Base-by-base conservation (phyloP, 225 moss, liverwort and hornwort genomes). In the Marchantia paleacea region DNA sequence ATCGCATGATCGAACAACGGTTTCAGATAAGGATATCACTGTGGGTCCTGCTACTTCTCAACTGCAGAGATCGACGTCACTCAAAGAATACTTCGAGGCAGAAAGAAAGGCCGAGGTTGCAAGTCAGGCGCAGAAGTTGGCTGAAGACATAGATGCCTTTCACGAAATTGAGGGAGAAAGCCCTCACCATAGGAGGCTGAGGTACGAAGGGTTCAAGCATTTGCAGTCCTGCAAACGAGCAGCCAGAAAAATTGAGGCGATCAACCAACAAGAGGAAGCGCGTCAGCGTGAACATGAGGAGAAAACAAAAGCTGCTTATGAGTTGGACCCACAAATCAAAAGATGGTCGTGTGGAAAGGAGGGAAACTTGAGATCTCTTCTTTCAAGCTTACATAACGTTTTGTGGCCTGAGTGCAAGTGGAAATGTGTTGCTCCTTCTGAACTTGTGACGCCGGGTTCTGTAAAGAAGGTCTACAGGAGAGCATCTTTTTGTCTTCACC, bases 401-500 rank as follows among this genome's bases (percentile, higher is more conserved):
- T 28, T 74, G 53, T 55, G 74, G 74, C 26, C 74, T 8, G 74
- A 74, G 22, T 74, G 74, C 29, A 53, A 28, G 7, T 74, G 74
- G 74, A 74, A 74, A 19, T 10, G 26, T 24, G 29, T 74, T 25
- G 11, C 74, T 13, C 15, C 0, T 16, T 74, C 74, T 53, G 55
- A 74, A 15, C 74, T 74, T 3, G 54, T 12, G 28, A 25, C 13
- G 7, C 74, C 74, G 0, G n/a, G 15, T 55, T 53, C 74, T 16
- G 74, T 74, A n/a, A 74, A 74, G 74, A 55, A 74, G 26, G 55
- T 30, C 0, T 74, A 74, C 24, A 52, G 74, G 25, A 53, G 55
- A 74, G 74, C 74, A 12, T 55, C 74, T 28, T 74, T 74, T 26
- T 74, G 54, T 52, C 54, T 74, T 29, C 74, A 74, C 28, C 74